Evolutionary conservation across 2,329 filamentous ascomycete genomes (phyloP).

Genomic region (Penicillium sp.): DNA sequence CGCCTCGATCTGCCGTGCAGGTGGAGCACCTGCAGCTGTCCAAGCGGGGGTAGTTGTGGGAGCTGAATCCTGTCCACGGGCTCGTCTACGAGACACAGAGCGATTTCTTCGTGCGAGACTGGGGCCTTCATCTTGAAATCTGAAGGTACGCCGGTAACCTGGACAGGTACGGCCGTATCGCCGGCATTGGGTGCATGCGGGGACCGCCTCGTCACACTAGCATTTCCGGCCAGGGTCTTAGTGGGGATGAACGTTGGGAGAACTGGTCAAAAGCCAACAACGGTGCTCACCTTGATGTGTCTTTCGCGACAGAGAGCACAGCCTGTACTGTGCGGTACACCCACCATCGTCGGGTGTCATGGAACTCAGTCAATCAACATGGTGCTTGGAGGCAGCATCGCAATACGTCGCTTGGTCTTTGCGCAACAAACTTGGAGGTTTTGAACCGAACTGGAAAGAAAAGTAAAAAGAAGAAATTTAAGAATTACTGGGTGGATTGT

Average conservation of each 20-base stretch:
- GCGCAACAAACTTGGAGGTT: neutral
- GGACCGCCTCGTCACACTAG: slow-evolving; percentile 49
- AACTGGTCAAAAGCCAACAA: neutral
- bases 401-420: neutral
- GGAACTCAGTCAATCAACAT: slow-evolving; percentile 7
- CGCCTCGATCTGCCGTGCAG: slow-evolving; percentile 2
- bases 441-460: neutral
- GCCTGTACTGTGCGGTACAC: slow-evolving; percentile 43
- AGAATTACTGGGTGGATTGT: neutral
- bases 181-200: slow-evolving; percentile 39
- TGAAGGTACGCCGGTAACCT: slow-evolving; percentile 35
- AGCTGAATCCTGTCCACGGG: slow-evolving; percentile 2
- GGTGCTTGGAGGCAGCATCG: slow-evolving; percentile 1
- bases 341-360: slow-evolving; percentile 35
- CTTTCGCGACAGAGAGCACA: slow-evolving; percentile 42
- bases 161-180: slow-evolving; percentile 39
- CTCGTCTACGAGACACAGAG: slow-evolving; percentile 10
- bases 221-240: neutral
- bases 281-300: slow-evolving; percentile 36
- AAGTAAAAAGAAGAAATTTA: neutral
- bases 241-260: neutral
- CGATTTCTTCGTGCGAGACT: slow-evolving; percentile 33
- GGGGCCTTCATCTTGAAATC: slow-evolving; percentile 41
- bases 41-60: neutral
- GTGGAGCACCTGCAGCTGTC: neutral